Base-by-base conservation (phyloP, 352 stramenopile species). In the Saprolegnia diclina region DNA sequence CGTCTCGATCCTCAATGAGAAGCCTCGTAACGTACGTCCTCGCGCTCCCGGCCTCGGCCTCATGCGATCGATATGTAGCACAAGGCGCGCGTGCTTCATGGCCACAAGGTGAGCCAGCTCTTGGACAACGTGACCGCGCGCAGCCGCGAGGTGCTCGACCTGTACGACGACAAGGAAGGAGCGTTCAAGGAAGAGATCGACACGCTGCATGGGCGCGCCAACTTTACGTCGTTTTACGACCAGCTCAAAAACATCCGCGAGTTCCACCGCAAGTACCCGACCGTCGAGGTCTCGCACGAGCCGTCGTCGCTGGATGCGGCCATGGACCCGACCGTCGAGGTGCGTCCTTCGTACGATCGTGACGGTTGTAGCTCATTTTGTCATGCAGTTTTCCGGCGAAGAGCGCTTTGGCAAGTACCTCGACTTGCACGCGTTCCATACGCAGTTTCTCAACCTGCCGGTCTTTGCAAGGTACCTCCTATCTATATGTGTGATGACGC, bases 151-250 rank as follows among this genome's bases (percentile, higher is more conserved):
- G 81, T 88, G 10, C 77, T 91, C 40, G 78, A 90, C 59, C 81
- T 95, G 37, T 95, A 92, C 64, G 77, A 89, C 9, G 85, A 95
- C 65, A 87, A 92, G 37, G 84, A 93, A 79, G 77, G 87, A 9
- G 89, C 85, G 59, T 89, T 89, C 71, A 73, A 79, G 1, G 80
- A 92, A 52, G 87, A 95, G 66, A 89, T 81, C 53, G 82, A 89
- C 59, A 78, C 63, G 55, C 93, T 95, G 85, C 81, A 82, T 19
- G 85, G 85, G 10, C 76, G 79, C 37, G 83, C 82, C 16, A 77
- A 92, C 42, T 95, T 95, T 66, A 92, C 86, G 64, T 89, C 85
- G n/a, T 95, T 95, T 72, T 95, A 95, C 57, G 84, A 91, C 75
- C 83, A 91, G 59, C 81, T 95, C 63, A 92, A 95, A 74, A 76